Evolutionary conservation across 2,329 filamentous ascomycete species (phyloP), one percentile per base, ranked within the genome.

Genomic region (Colletotrichum costaricense): DNA sequence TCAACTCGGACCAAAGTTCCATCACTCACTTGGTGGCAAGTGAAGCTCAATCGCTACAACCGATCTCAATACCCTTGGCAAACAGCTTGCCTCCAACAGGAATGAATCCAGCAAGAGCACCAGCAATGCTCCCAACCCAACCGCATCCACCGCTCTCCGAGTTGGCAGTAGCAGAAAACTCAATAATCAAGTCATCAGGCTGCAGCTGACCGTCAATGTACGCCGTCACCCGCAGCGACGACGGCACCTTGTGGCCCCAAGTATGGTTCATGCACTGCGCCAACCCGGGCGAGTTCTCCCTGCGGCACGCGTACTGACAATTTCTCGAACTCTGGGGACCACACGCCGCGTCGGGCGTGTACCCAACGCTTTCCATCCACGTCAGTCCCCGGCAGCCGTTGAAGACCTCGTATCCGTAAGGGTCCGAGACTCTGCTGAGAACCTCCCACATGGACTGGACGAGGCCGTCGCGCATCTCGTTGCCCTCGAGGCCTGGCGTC

Each of bases 391-490:
- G 63, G 65, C 75, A 76, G 19, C 67, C 64, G 54, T 63, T 60
- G 65, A 62, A 76, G 52, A 75, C 56, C 52, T 75, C 67, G 63
- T 75, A 76, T 9, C 62, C 65, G 22, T 64, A 69, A 4, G 70
- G 67, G 8, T 76, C 52, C 14, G 66, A 38, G 19, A 72, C 49
- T 22, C 28, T 38, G 38, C 55, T 55, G 38, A 76, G 64, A 3
- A 68, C 60, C 67, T 76, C 66, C 70, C 70, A 76, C 67, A 74
- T 63, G 12, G 75, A 68, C 26, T 70, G 55, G 2, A 76, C 64
- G 12, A 76, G 64, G 8, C 70, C 75, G 22, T 76, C 75, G 7
- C 75, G 75, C 66, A 75, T 74, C 35, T 76, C 64, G 67, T 75
- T 69, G 22, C 57, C 52, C 12, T 33, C 46, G 9, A 75, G 67